Conservation (phyloP, 2,329 filamentous ascomycete genomes). For the Ceratocystis destructans region DNA sequence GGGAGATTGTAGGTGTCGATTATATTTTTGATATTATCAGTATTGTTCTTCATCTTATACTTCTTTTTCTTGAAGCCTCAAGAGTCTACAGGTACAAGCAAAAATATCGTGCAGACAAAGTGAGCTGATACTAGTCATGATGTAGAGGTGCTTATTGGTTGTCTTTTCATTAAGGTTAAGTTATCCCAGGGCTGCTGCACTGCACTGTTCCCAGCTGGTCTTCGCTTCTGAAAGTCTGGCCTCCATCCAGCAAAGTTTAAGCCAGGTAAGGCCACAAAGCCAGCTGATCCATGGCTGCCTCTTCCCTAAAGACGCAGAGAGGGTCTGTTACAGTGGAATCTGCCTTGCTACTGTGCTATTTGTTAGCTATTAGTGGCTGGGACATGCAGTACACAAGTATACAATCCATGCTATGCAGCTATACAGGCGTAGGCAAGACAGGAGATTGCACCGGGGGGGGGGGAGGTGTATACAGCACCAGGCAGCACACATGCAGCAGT, state of each 20-base stretch:
- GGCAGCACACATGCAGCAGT: too few relatives aligned
- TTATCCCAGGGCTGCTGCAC: not conserved
- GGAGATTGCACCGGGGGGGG: not conserved
- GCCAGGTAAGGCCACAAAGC: not conserved
- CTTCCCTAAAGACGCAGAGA: not conserved
- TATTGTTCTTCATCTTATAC: not conserved
- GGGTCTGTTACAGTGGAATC: not conserved
- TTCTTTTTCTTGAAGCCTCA: not conserved
- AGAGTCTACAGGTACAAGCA: not conserved
- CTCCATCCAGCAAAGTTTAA: not conserved
- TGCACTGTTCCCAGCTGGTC: not conserved
- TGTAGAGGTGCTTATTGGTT: not conserved
- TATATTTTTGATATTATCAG: not conserved
- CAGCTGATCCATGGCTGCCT: not conserved
- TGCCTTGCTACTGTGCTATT: not conserved
- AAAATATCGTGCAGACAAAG: too few relatives aligned
- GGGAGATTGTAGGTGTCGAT: not conserved
- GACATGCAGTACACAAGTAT: not conserved
- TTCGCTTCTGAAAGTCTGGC: too few relatives aligned
- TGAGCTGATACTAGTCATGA: too few relatives aligned
- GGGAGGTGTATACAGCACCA: not conserved
- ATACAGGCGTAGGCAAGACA: not conserved
- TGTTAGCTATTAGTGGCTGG: not conserved
- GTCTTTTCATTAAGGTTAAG: not conserved
- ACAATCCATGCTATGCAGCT: slow-evolving; percentile 4